These are phyloP conservation scores for Aspergillus sp. DNA, from an alignment of 2,329 filamentous ascomycete species.

Conservation along the genomic window DNA sequence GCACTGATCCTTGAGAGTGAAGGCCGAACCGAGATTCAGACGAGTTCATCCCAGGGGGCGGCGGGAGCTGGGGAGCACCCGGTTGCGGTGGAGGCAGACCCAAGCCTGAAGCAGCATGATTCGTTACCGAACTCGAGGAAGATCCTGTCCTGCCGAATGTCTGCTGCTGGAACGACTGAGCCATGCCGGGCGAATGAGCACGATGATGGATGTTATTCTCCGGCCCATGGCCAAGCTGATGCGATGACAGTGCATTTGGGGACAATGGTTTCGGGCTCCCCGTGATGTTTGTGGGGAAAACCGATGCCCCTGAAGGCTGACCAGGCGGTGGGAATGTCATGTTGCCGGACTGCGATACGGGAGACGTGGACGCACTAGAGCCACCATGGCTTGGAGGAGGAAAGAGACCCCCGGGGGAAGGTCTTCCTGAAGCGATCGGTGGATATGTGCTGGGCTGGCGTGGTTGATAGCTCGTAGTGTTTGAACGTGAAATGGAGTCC, in stretches of 20 bases:
- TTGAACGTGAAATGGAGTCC: conserved; percentile 52
- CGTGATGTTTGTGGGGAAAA: conserved; percentile 76
- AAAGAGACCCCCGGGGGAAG: conserved; percentile 59
- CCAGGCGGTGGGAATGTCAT: conserved; percentile 44
- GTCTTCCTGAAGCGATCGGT: conserved; percentile 61
- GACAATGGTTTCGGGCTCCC: conserved; percentile 82
- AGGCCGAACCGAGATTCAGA: conserved; percentile 48
- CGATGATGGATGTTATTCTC: conserved; percentile 44
- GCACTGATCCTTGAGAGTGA: conserved; percentile 40
- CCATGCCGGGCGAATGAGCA: conserved; percentile 46
- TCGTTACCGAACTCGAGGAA: conserved; percentile 24
- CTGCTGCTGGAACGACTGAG: conserved; percentile 45
- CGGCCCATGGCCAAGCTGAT: conserved; percentile 39
- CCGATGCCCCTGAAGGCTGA: conserved; percentile 51
- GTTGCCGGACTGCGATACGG: conserved; percentile 48
- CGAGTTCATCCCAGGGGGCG: conserved; percentile 45
- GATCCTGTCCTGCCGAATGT: conserved; percentile 31
- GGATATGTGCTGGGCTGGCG: conserved; percentile 77
- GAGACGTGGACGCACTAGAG: conserved; percentile 58
- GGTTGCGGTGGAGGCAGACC: conserved; percentile 42
- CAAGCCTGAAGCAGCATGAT: conserved; percentile 29
- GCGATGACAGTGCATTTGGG: conserved; percentile 45
- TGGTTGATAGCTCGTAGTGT: conserved; percentile 57
- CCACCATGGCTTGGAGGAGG: conserved; percentile 61
- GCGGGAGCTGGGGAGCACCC: conserved; percentile 47